These are phyloP conservation scores for Thymus mandschuricus DNA, from an alignment of 257 asterid genomes.

Conservation along the genomic window DNA sequence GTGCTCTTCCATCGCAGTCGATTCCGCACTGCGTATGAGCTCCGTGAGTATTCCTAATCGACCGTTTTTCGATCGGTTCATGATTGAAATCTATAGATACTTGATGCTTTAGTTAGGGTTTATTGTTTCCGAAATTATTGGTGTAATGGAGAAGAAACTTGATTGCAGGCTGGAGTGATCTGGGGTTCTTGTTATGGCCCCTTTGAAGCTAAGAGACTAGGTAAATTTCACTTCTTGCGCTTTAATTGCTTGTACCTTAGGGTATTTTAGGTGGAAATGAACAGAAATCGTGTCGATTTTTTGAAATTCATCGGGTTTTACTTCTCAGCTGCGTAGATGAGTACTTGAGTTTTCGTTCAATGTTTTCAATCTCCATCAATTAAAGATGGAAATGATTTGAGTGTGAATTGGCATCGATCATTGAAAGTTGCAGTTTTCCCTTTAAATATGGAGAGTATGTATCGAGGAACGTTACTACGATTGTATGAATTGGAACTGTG, in stretches of 20 bases:
- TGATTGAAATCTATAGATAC: background rate
- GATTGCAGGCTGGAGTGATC: constrained; percentile 72
- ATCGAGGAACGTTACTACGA: background rate
- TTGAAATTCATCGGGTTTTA: background rate
- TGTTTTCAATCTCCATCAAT: background rate
- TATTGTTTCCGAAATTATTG: background rate
- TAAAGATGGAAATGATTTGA: background rate
- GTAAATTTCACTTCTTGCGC: constrained; percentile 30
- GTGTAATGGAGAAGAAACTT: background rate
- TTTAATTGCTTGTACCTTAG: constrained; percentile 13
- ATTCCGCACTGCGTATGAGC: constrained; percentile 64
- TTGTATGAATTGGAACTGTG: constrained; percentile 17
- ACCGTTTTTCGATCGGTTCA: background rate
- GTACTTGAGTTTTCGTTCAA: background rate
- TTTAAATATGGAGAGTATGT: background rate
- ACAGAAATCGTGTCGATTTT: background rate
- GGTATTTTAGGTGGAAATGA: constrained; percentile 5
- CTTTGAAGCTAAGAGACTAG: constrained; percentile 60
- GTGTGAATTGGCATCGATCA: background rate
- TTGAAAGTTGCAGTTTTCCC: background rate
- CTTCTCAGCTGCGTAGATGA: background rate
- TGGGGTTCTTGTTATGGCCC: constrained; percentile 89
- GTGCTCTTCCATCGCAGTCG: constrained; percentile 82
- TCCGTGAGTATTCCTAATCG: constrained; percentile 44
- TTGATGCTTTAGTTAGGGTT: background rate